Evolutionary conservation across 345 rosid genomes (phyloP).

Genomic region (Gynandropsis gynandra): DNA sequence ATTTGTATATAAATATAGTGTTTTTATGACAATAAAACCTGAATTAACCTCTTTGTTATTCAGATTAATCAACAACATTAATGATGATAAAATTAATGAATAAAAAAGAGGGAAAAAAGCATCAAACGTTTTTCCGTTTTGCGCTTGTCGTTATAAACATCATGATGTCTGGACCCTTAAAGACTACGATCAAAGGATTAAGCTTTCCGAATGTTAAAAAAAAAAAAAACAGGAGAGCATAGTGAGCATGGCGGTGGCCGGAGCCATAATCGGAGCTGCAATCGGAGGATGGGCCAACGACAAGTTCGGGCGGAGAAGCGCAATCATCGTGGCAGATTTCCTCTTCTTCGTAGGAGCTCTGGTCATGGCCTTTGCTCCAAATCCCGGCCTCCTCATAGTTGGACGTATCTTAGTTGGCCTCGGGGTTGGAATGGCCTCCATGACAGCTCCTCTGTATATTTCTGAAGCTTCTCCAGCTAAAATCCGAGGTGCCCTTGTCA

Average conservation of each 20-base stretch:
- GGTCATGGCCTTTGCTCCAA: conserved; percentile 66
- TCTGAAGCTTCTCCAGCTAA: conserved; percentile 85
- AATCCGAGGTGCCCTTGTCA: conserved; percentile 86
- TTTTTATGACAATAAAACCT: background rate
- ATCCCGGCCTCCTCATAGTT: conserved; percentile 47
- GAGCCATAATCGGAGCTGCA: conserved; percentile 83
- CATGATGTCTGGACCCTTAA: conserved; percentile 18
- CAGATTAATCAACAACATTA: too few relatives aligned
- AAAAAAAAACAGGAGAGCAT: conserved; percentile 65
- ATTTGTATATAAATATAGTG: background rate
- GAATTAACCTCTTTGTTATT: too few relatives aligned
- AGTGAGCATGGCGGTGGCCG: conserved; percentile 89
- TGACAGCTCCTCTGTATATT: conserved; percentile 87
- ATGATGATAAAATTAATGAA: too few relatives aligned
- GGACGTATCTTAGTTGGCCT: conserved; percentile 80
- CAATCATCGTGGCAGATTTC: conserved; percentile 59
- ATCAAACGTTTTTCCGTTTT: conserved; percentile 1
- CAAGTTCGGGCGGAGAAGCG: conserved; percentile 48
- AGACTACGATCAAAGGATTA: too few relatives aligned
- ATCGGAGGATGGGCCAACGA: conserved; percentile 84
- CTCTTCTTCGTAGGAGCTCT: conserved; percentile 69
- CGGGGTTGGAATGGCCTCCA: conserved; percentile 93
- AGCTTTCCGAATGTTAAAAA: too few relatives aligned
- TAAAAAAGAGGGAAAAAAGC: background rate
- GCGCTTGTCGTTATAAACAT: conserved; percentile 1